Evolutionary conservation across 164 flowering plant species (phyloP), one percentile per base, ranked within the genome.

Genomic region (Vitis riparia): DNA sequence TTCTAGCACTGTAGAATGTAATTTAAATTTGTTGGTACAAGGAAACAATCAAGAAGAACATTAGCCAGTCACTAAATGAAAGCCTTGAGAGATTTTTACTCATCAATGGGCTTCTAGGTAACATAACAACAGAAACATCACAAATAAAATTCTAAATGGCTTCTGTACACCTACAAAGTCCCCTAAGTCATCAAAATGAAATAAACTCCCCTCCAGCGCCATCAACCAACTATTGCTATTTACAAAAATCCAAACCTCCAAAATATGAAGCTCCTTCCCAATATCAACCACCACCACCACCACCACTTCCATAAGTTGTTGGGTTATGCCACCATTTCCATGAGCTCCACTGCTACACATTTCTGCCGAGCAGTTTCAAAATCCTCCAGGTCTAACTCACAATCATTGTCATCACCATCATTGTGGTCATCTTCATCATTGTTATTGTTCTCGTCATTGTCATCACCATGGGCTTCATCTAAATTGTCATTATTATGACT

Each of bases 321-420:
- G 44, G 44, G 44, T 75, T 62, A 71, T 11, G 81, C 66, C 51
- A 65, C 73, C 60, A 82, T 77, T 64, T 74, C 84, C 77, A 73
- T 74, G 37, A 53, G 62, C 55, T 73, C 80, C 10, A 61, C 68
- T 16, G 74, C 63, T 72, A 70, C 79, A 72, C 63, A 55, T 56
- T 74, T 78, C 48, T 65, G 73, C 32, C 27, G 75, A 53, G 71
- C 62, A 27, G 57, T 51, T 4, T 73, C 78, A 55, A 15, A 23
- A 48, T 57, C 70, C 16, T 52, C 76, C 9, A 50, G 59, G 44
- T 59, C 63, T 37, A 62, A 10, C 32, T 56, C 67, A 60, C 59
- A 62, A 1, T 8, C 66, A 59, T 51, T 64, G 68, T 16, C 44
- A 50, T 67, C 66, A 68, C 30, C 29, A 5, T 68, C 73, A 52